Percentiles rank a stretch among this genome's conserved stretches.
phyloP scores from a whole-genome alignment of 1,139 yeast genomes.

The Suhomyces bribrorum region DNA sequence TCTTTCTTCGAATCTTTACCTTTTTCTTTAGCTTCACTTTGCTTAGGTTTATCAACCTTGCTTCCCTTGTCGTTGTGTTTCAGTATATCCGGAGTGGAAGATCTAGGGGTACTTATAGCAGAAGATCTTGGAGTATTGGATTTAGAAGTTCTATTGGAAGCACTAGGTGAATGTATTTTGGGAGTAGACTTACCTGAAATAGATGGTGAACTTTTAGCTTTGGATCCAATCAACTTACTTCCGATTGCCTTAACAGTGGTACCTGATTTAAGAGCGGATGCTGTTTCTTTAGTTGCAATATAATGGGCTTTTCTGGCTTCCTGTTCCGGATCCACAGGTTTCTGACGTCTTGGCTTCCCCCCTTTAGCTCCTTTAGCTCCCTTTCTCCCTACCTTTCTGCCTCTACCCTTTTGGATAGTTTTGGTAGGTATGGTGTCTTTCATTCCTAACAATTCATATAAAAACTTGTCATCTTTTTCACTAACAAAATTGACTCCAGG shows the following conservation, averaged over 20 bases:
- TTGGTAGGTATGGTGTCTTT: conserved; percentile 38
- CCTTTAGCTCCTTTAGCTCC: conserved; percentile 4
- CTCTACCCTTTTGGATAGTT: conserved; percentile 19
- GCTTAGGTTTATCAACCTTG: background rate
- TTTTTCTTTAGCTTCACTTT: background rate
- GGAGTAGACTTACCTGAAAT: conserved; percentile 5
- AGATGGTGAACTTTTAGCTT: background rate
- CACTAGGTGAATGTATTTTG: background rate
- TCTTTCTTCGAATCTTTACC: background rate
- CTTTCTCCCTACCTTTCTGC: conserved; percentile 28
- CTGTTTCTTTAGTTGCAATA: conserved; percentile 33
- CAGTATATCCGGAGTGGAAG: conserved; percentile 7
- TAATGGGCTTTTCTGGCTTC: conserved; percentile 45
- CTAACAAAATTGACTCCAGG: conserved; percentile 32
- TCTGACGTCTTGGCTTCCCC: conserved; percentile 17
- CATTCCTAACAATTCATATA: conserved; percentile 51
- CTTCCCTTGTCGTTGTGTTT: background rate
- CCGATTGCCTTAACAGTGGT: conserved; percentile 48
- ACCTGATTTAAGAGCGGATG: conserved; percentile 40
- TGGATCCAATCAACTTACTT: conserved; percentile 11
- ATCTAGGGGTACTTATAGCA: conserved; percentile 6
- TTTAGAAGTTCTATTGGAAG: conserved; percentile 1
- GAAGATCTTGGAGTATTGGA: conserved; percentile 6
- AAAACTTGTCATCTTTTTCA: conserved; percentile 50
- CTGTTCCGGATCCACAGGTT: conserved; percentile 32